phyloP scores from a whole-genome alignment of 1,284 basidiomycete species.

The Microbotryum lychnidis-dioicae region DNA sequence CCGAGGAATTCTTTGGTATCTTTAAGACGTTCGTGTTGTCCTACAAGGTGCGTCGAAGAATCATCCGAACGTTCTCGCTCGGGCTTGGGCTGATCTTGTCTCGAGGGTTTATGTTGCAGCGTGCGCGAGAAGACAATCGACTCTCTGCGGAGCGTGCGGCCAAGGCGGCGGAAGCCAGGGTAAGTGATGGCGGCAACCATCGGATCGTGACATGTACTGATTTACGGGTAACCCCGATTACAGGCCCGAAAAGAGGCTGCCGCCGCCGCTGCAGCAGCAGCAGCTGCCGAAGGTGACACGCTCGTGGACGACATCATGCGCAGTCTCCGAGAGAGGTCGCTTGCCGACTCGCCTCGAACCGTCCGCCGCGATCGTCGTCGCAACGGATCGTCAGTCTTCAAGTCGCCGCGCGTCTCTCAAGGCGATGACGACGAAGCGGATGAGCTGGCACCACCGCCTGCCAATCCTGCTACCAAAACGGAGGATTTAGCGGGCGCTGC shows the following conservation, averaged over 20 bases:
- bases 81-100: too few species aligned
- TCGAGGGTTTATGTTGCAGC: neutral
- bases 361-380: conserved; percentile 8
- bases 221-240: neutral
- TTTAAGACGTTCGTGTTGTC: conserved; percentile 92
- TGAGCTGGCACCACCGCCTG: too few species aligned
- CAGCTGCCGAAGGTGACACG: conserved; percentile 13
- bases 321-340: conserved; percentile 17
- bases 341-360: conserved; percentile 15
- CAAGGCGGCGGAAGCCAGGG: conserved; percentile 15
- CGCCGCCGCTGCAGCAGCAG: conserved; percentile 12
- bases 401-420: neutral
- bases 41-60: conserved; percentile 48
- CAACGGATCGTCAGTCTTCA: neutral
- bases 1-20: conserved; percentile 79
- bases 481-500: too few species aligned
- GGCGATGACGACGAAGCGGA: too few species aligned
- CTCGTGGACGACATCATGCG: conserved; percentile 29
- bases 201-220: rapidly evolving
- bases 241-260: conserved; percentile 28
- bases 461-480: too few species aligned
- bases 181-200: neutral
- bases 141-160: conserved; percentile 12
- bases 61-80: neutral
- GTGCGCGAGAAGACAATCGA: conserved; percentile 23